Evolutionary conservation across 768 basidiomycete genomes (phyloP).

Genomic region (Mycena chlorophos): DNA sequence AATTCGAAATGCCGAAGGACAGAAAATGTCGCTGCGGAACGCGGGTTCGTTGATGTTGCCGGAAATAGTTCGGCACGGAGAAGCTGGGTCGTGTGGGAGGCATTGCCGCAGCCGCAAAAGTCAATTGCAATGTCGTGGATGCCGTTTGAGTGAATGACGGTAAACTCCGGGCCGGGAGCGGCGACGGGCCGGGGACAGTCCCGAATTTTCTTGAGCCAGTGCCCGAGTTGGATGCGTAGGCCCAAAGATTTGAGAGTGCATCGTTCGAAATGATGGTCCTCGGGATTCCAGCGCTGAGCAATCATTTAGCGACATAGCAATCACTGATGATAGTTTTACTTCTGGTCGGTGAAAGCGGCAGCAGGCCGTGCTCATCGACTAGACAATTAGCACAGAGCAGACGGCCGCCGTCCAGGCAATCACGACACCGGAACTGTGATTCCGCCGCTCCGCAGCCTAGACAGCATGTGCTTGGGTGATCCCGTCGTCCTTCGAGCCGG

Average conservation of each 20-base stretch:
- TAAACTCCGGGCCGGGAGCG: slow-evolving; percentile 7
- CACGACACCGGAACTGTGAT: slow-evolving; percentile 10
- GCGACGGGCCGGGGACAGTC: neutral
- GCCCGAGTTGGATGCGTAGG: slow-evolving; percentile 21
- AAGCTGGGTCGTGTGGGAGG: slow-evolving; percentile 6
- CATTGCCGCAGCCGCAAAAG: slow-evolving; percentile 19
- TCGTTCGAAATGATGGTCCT: slow-evolving; percentile 7
- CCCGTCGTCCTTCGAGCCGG: slow-evolving; percentile 12
- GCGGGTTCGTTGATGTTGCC: slow-evolving; percentile 16
- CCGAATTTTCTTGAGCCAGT: neutral
- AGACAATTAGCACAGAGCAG: slow-evolving; percentile 12
- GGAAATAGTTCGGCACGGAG: slow-evolving; percentile 16
- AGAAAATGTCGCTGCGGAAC: slow-evolving; percentile 15
- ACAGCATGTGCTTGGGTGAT: neutral
- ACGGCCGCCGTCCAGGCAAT: slow-evolving; percentile 10
- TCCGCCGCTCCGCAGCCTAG: neutral
- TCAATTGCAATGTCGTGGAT: slow-evolving; percentile 16
- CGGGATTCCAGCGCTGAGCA: neutral
- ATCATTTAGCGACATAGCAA: neutral
- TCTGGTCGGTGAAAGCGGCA: too few relatives aligned
- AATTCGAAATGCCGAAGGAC: slow-evolving; percentile 16
- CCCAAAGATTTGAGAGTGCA: slow-evolving; percentile 11
- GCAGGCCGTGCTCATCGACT: neutral
- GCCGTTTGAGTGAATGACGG: slow-evolving; percentile 12
- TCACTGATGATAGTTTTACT: too few relatives aligned